Percentiles rank a stretch among this genome's conserved stretches.
These are phyloP conservation scores for Xylogone sp. DNA, from an alignment of 2,329 filamentous ascomycete genomes.

Conservation along the genomic window DNA sequence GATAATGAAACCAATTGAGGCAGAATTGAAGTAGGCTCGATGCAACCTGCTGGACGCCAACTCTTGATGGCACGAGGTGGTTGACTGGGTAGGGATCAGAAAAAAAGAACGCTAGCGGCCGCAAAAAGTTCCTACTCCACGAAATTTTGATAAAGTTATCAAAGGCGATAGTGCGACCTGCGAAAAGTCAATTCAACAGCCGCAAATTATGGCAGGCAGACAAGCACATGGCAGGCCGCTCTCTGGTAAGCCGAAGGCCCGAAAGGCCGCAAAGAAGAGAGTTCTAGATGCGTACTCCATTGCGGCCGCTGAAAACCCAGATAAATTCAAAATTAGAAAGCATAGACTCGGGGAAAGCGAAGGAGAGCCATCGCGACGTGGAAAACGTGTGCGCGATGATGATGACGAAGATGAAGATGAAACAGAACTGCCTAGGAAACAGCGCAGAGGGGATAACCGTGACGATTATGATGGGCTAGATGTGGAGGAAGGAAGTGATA, in stretches of 20 bases:
- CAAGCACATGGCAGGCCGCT: constrained; percentile 28
- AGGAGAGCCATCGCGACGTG: constrained; percentile 33
- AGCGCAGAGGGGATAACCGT: constrained; percentile 21
- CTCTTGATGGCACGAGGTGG: neutral
- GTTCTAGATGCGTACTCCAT: constrained; percentile 57
- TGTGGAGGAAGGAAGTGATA: constrained; percentile 60
- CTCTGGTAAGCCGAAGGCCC: constrained; percentile 30
- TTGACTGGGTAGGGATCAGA: neutral
- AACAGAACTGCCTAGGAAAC: constrained; percentile 31
- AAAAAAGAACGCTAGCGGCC: constrained; percentile 15
- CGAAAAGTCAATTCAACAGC: constrained; percentile 2
- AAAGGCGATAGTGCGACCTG: constrained; percentile 4
- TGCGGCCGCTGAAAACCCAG: constrained; percentile 53
- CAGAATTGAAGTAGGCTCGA: neutral
- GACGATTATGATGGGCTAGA: constrained; percentile 37
- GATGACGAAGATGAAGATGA: constrained; percentile 41
- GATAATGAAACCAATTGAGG: neutral
- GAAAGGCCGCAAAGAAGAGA: constrained; percentile 42
- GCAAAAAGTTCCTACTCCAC: constrained; percentile 18
- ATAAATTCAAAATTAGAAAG: constrained; percentile 47
- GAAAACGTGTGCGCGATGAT: constrained; percentile 34
- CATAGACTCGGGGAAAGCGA: constrained; percentile 54
- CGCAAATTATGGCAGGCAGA: constrained; percentile 28
- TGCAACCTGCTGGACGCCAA: neutral
- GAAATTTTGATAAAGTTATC: constrained; percentile 16